Evolutionary conservation across 768 basidiomycete genomes (phyloP).

Genomic region (Neoboletus subvelutipes): DNA sequence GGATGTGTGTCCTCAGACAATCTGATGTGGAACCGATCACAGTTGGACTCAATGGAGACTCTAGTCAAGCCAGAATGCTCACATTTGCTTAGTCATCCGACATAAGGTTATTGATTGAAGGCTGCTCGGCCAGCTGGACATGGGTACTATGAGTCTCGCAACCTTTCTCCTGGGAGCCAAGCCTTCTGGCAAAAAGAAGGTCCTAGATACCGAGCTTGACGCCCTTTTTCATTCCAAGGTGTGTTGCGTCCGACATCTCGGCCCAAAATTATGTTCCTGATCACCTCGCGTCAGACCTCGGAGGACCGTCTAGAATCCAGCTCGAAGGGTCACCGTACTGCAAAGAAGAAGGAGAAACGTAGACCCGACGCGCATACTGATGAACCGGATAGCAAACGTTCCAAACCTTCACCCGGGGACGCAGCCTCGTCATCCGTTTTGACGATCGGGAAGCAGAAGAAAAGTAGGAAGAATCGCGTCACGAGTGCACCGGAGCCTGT

Average conservation of each 20-base stretch:
- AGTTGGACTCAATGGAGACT: too few species aligned
- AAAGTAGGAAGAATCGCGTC: conserved; percentile 11
- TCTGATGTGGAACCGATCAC: too few species aligned
- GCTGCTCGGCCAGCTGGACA: background rate
- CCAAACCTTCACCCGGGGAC: conserved; percentile 6
- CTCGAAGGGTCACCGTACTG: background rate
- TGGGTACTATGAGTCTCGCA: conserved; percentile 53
- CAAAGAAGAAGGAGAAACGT: conserved; percentile 14
- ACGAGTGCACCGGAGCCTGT: background rate
- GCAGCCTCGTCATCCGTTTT: conserved; percentile 23
- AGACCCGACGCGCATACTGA: conserved; percentile 14
- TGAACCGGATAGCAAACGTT: conserved; percentile 18
- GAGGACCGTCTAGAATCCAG: conserved; percentile 2
- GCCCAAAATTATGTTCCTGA: conserved; percentile 17
- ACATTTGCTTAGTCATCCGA: background rate
- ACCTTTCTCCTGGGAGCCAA: conserved; percentile 46
- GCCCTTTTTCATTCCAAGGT: conserved; percentile 59
- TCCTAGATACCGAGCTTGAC: conserved; percentile 62
- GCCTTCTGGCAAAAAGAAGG: conserved; percentile 36
- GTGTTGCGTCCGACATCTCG: conserved; percentile 18
- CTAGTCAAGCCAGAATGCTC: too few species aligned
- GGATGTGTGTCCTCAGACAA: too few species aligned
- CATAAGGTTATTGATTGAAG: background rate
- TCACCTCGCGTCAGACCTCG: conserved; percentile 5
- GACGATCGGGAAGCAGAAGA: conserved; percentile 14